These are phyloP conservation scores for Ormosia semicastrata DNA, from an alignment of 306 rosid species.

Conservation along the genomic window DNA sequence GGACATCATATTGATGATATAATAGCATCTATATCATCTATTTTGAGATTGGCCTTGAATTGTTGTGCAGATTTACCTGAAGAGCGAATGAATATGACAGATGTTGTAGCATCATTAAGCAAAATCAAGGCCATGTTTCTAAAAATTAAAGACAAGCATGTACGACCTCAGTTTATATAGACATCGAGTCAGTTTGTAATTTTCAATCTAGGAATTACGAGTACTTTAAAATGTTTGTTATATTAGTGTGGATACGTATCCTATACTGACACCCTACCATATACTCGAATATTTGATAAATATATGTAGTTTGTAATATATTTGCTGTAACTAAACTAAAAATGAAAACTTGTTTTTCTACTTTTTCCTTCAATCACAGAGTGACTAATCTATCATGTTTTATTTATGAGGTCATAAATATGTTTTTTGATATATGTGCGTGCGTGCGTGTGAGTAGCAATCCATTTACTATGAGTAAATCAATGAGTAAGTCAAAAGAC, in stretches of 20 bases:
- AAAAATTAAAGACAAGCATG: not conserved
- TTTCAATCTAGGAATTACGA: not conserved
- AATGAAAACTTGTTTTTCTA: too few relatives aligned
- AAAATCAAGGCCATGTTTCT: not conserved
- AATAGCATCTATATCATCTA: not conserved
- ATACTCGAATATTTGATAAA: not conserved
- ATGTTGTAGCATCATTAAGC: slow-evolving; percentile 6
- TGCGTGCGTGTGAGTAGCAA: too few relatives aligned
- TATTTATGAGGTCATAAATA: too few relatives aligned
- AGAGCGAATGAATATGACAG: slow-evolving; percentile 6
- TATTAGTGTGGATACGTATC: too few relatives aligned
- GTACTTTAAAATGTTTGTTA: not conserved
- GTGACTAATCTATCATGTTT: too few relatives aligned
- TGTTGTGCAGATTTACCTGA: slow-evolving; percentile 20
- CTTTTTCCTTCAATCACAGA: too few relatives aligned
- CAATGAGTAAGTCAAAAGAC: too few relatives aligned
- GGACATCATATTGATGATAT: not conserved
- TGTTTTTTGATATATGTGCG: too few relatives aligned
- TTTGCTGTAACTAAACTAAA: too few relatives aligned
- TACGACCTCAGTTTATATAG: not conserved
- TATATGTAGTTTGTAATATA: too few relatives aligned
- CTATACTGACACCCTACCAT: too few relatives aligned
- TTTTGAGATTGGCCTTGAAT: not conserved
- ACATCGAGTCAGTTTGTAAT: not conserved
- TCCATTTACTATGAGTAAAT: too few relatives aligned